phyloP scores from a whole-genome alignment of 2,329 filamentous ascomycete genomes.

The Colletotrichum phormii region DNA sequence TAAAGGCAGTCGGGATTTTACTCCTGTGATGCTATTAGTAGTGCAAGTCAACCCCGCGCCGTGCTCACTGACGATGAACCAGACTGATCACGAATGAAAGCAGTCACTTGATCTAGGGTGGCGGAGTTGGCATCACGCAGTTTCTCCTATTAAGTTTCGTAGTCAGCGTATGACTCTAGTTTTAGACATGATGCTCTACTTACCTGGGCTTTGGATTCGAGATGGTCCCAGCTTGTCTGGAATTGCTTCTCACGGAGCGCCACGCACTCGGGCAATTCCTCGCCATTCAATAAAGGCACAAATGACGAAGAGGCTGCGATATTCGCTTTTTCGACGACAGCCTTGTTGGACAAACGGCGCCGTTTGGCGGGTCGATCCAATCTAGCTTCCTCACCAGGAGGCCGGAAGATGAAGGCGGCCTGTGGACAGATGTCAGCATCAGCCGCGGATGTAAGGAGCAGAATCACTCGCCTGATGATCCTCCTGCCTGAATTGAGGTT shows the following conservation, averaged over 20 bases:
- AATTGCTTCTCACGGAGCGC: slow-evolving; percentile 70
- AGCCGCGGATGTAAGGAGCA: not conserved
- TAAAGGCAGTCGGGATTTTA: slow-evolving; percentile 76
- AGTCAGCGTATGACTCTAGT: not conserved
- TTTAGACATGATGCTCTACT: slow-evolving; percentile 37
- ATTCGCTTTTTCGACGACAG: slow-evolving; percentile 31
- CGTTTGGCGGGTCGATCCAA: slow-evolving; percentile 64
- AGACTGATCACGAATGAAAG: slow-evolving; percentile 61
- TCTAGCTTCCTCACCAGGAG: slow-evolving; percentile 51
- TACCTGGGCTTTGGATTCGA: slow-evolving; percentile 74
- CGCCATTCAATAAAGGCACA: slow-evolving; percentile 64
- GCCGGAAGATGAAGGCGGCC: slow-evolving; percentile 73
- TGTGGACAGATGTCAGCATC: slow-evolving; percentile 45
- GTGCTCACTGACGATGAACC: slow-evolving; percentile 39
- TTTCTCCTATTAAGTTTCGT: slow-evolving; percentile 55
- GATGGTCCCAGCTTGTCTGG: slow-evolving; percentile 70
- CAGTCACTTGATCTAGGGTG: slow-evolving; percentile 68
- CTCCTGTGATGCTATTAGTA: slow-evolving; percentile 40
- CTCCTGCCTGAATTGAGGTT: slow-evolving; percentile 44
- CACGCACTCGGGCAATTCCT: slow-evolving; percentile 61
- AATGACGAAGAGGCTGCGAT: slow-evolving; percentile 50
- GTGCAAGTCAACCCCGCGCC: not conserved
- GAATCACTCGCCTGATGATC: slow-evolving; percentile 55
- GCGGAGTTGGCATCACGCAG: slow-evolving; percentile 70
- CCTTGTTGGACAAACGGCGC: slow-evolving; percentile 62